Evolutionary conservation across 495 filamentous ascomycete species (phyloP).

Genomic region (Lasiosphaeria ovina): DNA sequence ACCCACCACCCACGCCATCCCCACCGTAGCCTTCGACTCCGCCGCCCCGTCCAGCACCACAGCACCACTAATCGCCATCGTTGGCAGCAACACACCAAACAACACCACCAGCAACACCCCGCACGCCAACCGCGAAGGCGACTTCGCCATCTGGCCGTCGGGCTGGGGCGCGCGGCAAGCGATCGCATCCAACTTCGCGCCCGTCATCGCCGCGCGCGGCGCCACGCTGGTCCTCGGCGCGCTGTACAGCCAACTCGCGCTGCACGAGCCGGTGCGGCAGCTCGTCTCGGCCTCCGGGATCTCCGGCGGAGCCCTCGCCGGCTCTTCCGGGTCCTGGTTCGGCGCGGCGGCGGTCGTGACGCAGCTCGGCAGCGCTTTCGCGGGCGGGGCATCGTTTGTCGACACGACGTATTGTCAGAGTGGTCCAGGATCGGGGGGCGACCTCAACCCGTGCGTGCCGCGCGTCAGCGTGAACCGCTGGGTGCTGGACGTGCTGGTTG

Average conservation of each 20-base stretch:
- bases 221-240: slow-evolving; percentile 11
- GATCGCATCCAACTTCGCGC: slow-evolving; percentile 16
- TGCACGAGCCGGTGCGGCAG: slow-evolving; percentile 24
- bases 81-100: not conserved
- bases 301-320: slow-evolving; percentile 17
- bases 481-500: slow-evolving; percentile 25
- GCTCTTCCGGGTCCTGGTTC: slow-evolving; percentile 9
- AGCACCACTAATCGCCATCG: not conserved
- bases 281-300: slow-evolving; percentile 18
- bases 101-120: not conserved
- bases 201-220: slow-evolving; percentile 14
- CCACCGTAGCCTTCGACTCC: too few species aligned
- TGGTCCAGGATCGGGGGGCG: not conserved
- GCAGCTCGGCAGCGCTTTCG: slow-evolving; percentile 23
- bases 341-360: slow-evolving; percentile 16
- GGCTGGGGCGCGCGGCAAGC: slow-evolving; percentile 2
- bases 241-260: slow-evolving; percentile 23
- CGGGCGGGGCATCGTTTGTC: slow-evolving; percentile 22
- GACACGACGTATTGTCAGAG: slow-evolving; percentile 26
- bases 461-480: slow-evolving; percentile 21
- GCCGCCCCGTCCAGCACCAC: not conserved
- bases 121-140: not conserved
- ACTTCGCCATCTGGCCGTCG: slow-evolving; percentile 10
- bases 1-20: too few species aligned
- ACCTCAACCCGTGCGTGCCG: slow-evolving; percentile 22